These are phyloP conservation scores for Spinacia oleracea DNA, from an alignment of 179 eudicot genomes.

Conservation along the genomic window DNA sequence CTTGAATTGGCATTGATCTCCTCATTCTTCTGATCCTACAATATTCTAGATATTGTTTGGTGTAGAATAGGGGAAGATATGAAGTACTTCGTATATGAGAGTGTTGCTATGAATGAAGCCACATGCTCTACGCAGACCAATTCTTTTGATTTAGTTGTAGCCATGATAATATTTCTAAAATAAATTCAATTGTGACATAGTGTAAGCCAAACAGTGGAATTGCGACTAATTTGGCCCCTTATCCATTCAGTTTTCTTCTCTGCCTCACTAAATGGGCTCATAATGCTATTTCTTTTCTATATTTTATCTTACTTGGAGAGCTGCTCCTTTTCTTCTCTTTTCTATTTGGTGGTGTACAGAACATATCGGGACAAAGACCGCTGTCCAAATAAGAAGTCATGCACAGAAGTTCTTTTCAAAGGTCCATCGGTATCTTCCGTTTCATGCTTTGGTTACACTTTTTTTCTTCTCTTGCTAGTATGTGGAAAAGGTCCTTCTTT, in stretches of 20 bases:
- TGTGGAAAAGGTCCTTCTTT: constrained; percentile 11
- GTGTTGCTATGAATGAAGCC: constrained; percentile 8
- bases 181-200: neutral
- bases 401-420: constrained; percentile 95
- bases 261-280: constrained; percentile 20
- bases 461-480: constrained; percentile 7
- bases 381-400: constrained; percentile 99
- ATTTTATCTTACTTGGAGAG: constrained; percentile 49
- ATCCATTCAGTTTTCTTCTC: constrained; percentile 19
- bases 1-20: constrained; percentile 1
- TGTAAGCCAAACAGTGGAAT: constrained; percentile 11
- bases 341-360: constrained; percentile 64
- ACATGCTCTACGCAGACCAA: neutral
- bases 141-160: neutral
- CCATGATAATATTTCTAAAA: neutral
- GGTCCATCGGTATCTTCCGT: constrained; percentile 65
- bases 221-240: constrained; percentile 4
- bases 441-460: constrained; percentile 23
- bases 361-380: constrained; percentile 97
- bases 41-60: constrained; percentile 1
- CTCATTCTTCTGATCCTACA: neutral
- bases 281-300: constrained; percentile 16
- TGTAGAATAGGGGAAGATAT: neutral
- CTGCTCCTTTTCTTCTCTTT: constrained; percentile 37
- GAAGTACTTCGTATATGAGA: neutral